Base-by-base conservation (phyloP, 441 rosid species). In the Croton laevigatus region DNA sequence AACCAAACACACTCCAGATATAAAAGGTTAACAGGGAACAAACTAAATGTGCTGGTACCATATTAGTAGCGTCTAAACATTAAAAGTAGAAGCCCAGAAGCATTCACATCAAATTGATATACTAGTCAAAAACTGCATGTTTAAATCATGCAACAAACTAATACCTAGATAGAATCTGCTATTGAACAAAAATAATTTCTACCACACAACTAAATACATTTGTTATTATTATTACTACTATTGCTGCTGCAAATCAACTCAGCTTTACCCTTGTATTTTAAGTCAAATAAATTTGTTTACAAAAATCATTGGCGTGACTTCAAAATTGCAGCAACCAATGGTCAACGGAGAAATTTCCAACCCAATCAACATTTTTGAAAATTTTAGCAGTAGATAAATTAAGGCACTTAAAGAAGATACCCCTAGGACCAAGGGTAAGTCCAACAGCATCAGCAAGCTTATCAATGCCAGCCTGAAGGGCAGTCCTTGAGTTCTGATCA, bases 401-500 rank as follows among this genome's bases (percentile, higher is more conserved):
- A 5, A 1, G 58, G 52, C 17, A 20, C 51, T 8, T 34, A 37
- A 66, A 71, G 57, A 49, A 20, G 66, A 60, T 83, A 95, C 99
- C 99, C 81, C 97, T 87, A 6, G 99, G 99, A 36, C 99, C 99
- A 54, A 93, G 98, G 51, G 99, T 95, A 62, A 95, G 95, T 58
- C 85, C 98, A 46, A 95, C 98, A 53, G 84, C 86, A 75, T 93
- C 99, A 51, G 97, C 88, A 72, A 95, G 97, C 86, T 91, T 95
- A 73, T 95, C 97, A 48, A 95, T 93, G 61, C 99, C 99, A 44
- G 86, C 62, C 81, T 95, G 98, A 75, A 95, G 90, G 36, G 98
- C 92, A 14, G 88, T 72, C 81, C 98, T 87, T 2, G 99, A 89
- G 4, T 55, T 61, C 78, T 95, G 98, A 80, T 89, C 99, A 68